Evolutionary conservation across 225 moss, liverwort and hornwort genomes (phyloP).

Genomic region (Pseudisothecium myosuroides): DNA sequence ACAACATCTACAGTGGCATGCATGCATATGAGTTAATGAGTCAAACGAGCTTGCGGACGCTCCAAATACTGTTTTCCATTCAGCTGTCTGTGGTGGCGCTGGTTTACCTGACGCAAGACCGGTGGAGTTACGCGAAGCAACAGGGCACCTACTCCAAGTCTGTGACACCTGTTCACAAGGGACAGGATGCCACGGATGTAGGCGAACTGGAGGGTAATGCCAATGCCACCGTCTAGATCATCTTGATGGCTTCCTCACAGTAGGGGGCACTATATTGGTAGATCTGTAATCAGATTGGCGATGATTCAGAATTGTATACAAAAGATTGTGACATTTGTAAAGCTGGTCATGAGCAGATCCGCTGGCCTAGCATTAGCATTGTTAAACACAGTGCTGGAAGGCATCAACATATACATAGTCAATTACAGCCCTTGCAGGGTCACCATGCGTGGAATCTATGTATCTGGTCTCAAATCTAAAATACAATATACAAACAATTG

Average conservation of each 20-base stretch:
- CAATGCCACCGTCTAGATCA: background rate
- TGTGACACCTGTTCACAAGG: background rate
- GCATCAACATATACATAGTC: background rate
- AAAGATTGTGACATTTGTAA: background rate
- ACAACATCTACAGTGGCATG: constrained; percentile 54
- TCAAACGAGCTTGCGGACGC: constrained; percentile 16
- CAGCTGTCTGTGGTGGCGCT: constrained; percentile 34
- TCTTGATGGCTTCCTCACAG: background rate
- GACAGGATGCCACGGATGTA: background rate
- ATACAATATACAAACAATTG: background rate
- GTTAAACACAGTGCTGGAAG: background rate
- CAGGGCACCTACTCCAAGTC: constrained; percentile 31
- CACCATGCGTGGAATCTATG: background rate
- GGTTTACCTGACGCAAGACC: constrained; percentile 51
- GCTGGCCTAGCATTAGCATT: background rate
- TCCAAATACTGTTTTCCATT: constrained; percentile 46
- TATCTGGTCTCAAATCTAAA: background rate
- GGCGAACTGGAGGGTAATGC: background rate
- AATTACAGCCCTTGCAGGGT: background rate
- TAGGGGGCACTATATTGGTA: too few species aligned
- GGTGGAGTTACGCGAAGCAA: constrained; percentile 18
- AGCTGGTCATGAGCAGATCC: background rate
- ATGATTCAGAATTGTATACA: background rate
- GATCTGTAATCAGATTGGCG: background rate
- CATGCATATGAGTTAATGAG: constrained; percentile 14